Evolutionary conservation across 148 eudicot species (phyloP).

Genomic region (Vaccinium myrtillus): DNA sequence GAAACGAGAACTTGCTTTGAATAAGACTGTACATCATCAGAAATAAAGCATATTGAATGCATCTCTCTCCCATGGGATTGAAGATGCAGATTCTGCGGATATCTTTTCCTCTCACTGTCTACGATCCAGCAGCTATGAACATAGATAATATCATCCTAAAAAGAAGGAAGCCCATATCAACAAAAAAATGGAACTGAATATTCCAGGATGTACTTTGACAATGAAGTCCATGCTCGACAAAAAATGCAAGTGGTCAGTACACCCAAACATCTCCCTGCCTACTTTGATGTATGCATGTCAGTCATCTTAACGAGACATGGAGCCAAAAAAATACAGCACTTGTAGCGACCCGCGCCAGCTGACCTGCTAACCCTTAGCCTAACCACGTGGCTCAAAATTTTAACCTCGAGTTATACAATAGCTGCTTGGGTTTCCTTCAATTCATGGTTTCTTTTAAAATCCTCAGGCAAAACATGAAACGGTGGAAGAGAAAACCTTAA

Average conservation of each 20-base stretch:
- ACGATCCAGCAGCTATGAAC: conserved; percentile 51
- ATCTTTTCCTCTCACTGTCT: conserved; percentile 46
- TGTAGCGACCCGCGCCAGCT: too few relatives aligned
- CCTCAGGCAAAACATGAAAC: neutral
- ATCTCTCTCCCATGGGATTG: conserved; percentile 99
- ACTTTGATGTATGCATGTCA: neutral
- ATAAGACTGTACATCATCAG: conserved; percentile 28
- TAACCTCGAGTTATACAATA: too few relatives aligned
- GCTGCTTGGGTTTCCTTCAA: too few relatives aligned
- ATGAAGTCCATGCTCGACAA: conserved; percentile 9
- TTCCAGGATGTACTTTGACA: neutral
- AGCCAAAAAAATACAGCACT: neutral
- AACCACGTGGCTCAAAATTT: too few relatives aligned
- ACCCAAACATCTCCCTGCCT: neutral
- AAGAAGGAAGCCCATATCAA: conserved; percentile 12
- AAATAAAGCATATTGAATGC: conserved; percentile 74
- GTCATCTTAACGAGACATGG: neutral
- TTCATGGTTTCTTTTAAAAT: neutral
- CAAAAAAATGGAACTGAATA: conserved; percentile 6
- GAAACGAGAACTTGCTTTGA: conserved; percentile 25
- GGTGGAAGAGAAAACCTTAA: conserved; percentile 55
- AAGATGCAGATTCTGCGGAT: conserved; percentile 72
- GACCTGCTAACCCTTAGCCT: too few relatives aligned
- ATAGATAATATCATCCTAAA: conserved; percentile 76
- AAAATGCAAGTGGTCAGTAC: neutral